Conservation (phyloP, 2,329 filamentous ascomycete species). For the Aureobasidium sp. region DNA sequence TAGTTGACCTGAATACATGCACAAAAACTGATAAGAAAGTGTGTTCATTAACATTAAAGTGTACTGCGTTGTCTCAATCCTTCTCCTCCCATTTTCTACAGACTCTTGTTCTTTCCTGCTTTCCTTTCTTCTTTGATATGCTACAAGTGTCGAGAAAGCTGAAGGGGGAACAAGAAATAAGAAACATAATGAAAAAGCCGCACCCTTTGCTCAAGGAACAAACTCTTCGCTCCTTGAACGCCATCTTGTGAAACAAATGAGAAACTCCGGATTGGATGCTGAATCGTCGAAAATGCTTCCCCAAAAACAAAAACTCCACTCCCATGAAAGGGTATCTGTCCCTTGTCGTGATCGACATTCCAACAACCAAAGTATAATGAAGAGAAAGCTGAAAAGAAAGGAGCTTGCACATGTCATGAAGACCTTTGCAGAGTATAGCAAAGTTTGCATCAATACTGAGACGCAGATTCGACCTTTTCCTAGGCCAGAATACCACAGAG, state of each 20-base stretch:
- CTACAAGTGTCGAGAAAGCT: background rate
- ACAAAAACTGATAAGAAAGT: background rate
- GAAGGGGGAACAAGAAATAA: background rate
- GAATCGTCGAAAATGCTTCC: background rate
- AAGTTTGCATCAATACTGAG: background rate
- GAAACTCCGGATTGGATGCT: constrained; percentile 5
- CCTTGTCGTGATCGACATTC: background rate
- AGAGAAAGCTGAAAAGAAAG: background rate
- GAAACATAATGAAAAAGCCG: background rate
- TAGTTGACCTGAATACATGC: background rate
- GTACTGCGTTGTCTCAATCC: background rate
- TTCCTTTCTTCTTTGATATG: background rate
- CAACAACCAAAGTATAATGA: constrained; percentile 2
- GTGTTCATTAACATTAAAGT: constrained; percentile 14
- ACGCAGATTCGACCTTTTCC: background rate
- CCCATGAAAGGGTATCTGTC: background rate
- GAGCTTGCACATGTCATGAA: background rate
- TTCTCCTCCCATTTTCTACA: background rate
- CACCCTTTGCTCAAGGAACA: background rate
- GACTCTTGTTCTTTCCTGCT: background rate
- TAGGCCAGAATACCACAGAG: constrained; percentile 35
- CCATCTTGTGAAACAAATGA: background rate
- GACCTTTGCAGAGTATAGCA: background rate
- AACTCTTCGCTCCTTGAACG: background rate
- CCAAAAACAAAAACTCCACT: constrained; percentile 1